phyloP scores from a whole-genome alignment of 495 filamentous ascomycete species.

The Rhypophila decipiens region DNA sequence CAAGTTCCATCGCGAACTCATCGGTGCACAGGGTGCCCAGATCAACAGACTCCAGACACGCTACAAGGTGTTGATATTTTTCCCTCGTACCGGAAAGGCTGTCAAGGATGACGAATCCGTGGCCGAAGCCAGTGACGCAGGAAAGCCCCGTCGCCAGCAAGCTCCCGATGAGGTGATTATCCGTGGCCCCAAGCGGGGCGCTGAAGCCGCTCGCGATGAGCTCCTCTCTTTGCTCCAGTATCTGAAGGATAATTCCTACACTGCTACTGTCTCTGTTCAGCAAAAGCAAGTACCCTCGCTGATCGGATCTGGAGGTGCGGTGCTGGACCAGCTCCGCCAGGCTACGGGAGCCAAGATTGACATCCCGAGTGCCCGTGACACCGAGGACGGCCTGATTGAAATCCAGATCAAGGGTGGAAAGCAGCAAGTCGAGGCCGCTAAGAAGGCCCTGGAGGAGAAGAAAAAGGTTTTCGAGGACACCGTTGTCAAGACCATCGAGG shows the following conservation, averaged over 20 bases:
- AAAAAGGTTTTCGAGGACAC: conserved; percentile 79
- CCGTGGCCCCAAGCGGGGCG: conserved; percentile 83
- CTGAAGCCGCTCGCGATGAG: conserved; percentile 84
- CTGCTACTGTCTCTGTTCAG: conserved; percentile 73
- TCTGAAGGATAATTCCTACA: conserved; percentile 74
- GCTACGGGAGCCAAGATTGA: conserved; percentile 81
- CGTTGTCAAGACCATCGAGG: conserved; percentile 71
- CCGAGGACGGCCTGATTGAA: conserved; percentile 61
- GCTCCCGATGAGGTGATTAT: conserved; percentile 84
- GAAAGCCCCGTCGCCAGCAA: conserved; percentile 65
- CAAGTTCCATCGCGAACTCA: conserved; percentile 80
- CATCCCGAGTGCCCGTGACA: conserved; percentile 62
- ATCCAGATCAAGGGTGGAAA: conserved; percentile 89
- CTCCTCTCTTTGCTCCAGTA: conserved; percentile 80
- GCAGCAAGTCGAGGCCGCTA: conserved; percentile 79
- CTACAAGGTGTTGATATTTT: conserved; percentile 90
- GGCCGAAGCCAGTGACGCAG: conserved; percentile 66
- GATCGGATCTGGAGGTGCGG: conserved; percentile 82
- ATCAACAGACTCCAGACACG: conserved; percentile 87
- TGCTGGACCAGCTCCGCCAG: conserved; percentile 82
- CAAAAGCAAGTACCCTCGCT: conserved; percentile 81
- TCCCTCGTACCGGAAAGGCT: conserved; percentile 64
- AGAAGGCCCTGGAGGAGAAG: conserved; percentile 80
- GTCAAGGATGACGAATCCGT: conserved; percentile 62
- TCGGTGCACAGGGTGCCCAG: conserved; percentile 80